Percentiles rank a stretch among this genome's conserved stretches.
These are phyloP conservation scores for Piloderma croceum DNA, from an alignment of 768 basidiomycete species.

Conservation along the genomic window DNA sequence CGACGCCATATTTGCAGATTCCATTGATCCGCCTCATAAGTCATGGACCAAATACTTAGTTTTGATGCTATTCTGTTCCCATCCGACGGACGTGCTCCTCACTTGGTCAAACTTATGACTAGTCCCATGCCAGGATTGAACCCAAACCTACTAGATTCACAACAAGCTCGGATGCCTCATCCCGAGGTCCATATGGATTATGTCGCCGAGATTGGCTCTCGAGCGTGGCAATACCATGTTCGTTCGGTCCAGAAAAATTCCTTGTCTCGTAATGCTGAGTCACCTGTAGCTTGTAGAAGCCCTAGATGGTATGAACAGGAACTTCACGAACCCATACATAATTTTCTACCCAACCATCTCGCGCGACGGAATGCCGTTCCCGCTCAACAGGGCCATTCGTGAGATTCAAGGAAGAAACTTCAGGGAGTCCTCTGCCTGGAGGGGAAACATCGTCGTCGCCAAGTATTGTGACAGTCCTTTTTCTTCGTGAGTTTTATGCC, in stretches of 20 bases:
- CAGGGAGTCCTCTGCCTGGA: slow-evolving; percentile 65
- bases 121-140: slow-evolving; percentile 38
- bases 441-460: slow-evolving; percentile 73
- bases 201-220: slow-evolving; percentile 66
- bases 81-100: slow-evolving; percentile 70
- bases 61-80: slow-evolving; percentile 75
- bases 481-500: too few relatives aligned
- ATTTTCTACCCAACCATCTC: slow-evolving; percentile 74
- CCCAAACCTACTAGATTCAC: slow-evolving; percentile 4
- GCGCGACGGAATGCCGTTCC: slow-evolving; percentile 78
- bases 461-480: slow-evolving; percentile 52
- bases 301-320: slow-evolving; percentile 75
- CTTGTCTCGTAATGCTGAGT: slow-evolving; percentile 12
- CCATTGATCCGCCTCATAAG: slow-evolving; percentile 10
- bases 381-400: slow-evolving; percentile 67
- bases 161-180: slow-evolving; percentile 63
- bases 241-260: slow-evolving; percentile 11
- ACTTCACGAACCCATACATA: slow-evolving; percentile 74
- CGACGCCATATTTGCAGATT: slow-evolving; percentile 5
- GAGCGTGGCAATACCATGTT: slow-evolving; percentile 65
- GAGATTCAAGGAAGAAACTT: slow-evolving; percentile 66
- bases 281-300: slow-evolving; percentile 57
- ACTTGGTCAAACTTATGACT: slow-evolving; percentile 68
- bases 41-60: slow-evolving; percentile 61
- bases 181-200: slow-evolving; percentile 85